Base-by-base conservation (phyloP, 106 monocot genomes). In the Acanthochlamys bracteata region DNA sequence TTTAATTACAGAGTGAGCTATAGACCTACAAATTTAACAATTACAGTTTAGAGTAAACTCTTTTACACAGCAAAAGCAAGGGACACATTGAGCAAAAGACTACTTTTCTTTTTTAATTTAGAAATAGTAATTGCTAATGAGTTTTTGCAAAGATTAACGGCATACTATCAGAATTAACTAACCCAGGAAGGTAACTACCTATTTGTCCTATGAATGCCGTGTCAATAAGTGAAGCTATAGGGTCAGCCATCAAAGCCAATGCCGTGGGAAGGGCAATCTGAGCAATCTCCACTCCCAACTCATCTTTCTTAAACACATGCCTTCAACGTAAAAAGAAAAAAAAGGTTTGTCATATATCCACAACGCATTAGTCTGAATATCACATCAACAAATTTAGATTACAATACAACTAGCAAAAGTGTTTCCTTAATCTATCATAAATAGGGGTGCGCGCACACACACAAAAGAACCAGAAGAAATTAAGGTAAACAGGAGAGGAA, bases 181-280 rank as follows among this genome's bases (percentile, higher is more conserved):
- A 9, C 43, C 43, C 7, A 45, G 13, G 43, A 45, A 7, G 10
- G 13, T 13, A 45, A 9, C 13, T 45, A 76, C 87, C 87, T 70
- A 88, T 88, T 25, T 75, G 83, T 45, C 87, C 87, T 51, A 88
- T 78, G 74, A 88, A 88, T 11, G 87, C 87, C 9, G 87, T 88
- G 62, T 88, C 87, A 27, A 83, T 71, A 2, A 88, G 66, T 13
- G 87, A 88, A 0, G 87, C 87, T 60, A 88, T 51, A 4, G 87
- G 87, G 69, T 88, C 87, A 25, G 87, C 87, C 26, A 68, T 70
- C 24, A 88, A 52, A 45, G 83, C 83, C 73, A 88, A 63, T 26
- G 87, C 87, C 10, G 83, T 83, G 0, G 87, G 87, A 27, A 88
- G 21, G 0, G 87, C 83, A 61, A 88, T 88, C 66, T 63, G 59